Conservation (phyloP, 2,329 filamentous ascomycete genomes). For the Aschersonia sp. region DNA sequence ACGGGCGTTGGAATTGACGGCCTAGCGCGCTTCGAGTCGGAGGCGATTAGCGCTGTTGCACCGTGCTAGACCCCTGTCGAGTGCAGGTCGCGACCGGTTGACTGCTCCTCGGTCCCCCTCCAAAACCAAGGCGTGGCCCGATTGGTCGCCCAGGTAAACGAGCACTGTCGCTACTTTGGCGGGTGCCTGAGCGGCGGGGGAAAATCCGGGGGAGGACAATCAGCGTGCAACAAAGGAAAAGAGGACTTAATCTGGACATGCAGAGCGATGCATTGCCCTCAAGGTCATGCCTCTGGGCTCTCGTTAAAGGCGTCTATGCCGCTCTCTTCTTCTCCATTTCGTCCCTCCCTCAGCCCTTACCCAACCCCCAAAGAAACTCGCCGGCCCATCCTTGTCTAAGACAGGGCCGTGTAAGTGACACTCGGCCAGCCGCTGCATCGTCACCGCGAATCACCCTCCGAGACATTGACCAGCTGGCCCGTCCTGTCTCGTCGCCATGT, state of each 20-base stretch:
- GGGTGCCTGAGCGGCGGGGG: neutral
- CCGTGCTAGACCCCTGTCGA: neutral
- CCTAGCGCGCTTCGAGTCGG: neutral
- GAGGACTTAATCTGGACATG: neutral
- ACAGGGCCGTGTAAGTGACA: neutral
- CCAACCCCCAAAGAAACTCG: neutral
- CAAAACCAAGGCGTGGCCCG: neutral
- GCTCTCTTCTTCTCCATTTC: neutral
- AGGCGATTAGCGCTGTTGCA: neutral
- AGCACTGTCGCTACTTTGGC: neutral
- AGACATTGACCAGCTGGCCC: neutral
- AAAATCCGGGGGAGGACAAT: neutral
- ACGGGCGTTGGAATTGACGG: neutral
- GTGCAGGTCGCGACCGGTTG: neutral
- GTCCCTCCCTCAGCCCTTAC: neutral
- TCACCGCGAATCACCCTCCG: neutral
- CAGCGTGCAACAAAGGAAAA: neutral
- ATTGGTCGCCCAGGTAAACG: neutral
- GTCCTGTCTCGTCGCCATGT: neutral
- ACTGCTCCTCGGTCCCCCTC: neutral
- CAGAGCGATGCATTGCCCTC: neutral
- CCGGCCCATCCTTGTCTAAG: neutral
- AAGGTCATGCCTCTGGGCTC: neutral
- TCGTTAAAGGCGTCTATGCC: neutral
- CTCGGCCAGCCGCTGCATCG: neutral